These are phyloP conservation scores for Candida jianshihensis DNA, from an alignment of 805 yeast species.

Conservation along the genomic window DNA sequence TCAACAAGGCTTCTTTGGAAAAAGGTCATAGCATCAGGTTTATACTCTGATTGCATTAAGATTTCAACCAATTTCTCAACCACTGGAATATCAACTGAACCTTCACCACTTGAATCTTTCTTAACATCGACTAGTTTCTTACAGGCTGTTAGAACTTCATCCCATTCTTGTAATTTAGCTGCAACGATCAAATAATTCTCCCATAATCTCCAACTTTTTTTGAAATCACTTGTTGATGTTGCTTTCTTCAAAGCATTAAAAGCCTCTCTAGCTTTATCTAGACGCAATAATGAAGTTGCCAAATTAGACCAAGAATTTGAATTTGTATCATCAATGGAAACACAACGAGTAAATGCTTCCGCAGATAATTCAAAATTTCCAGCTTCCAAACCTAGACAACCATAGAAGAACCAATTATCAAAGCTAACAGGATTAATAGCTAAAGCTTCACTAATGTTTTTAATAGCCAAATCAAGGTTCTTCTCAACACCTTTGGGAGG, in stretches of 20 bases:
- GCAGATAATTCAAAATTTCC: constrained; percentile 70
- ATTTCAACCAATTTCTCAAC: constrained; percentile 67
- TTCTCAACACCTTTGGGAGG: constrained; percentile 58
- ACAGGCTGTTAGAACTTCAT: constrained; percentile 75
- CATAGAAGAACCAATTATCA: constrained; percentile 88
- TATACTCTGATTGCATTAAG: constrained; percentile 44
- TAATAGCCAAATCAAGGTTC: constrained; percentile 47
- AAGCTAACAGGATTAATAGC: constrained; percentile 64
- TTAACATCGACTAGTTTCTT: constrained; percentile 52
- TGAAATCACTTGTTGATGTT: constrained; percentile 56
- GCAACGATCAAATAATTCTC: constrained; percentile 83
- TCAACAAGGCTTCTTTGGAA: constrained; percentile 67
- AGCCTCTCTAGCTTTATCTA: constrained; percentile 68
- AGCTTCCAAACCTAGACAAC: constrained; percentile 79
- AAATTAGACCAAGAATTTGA: constrained; percentile 88
- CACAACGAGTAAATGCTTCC: constrained; percentile 89
- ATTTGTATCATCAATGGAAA: constrained; percentile 73
- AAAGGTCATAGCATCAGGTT: constrained; percentile 34
- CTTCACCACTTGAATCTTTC: constrained; percentile 51
- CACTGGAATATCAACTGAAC: constrained; percentile 65
- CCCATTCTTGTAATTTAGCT: constrained; percentile 79
- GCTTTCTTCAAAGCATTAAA: constrained; percentile 82
- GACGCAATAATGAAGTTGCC: constrained; percentile 66
- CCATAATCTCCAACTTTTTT: constrained; percentile 83
- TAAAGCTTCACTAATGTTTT: constrained; percentile 70